Conservation (phyloP, 805 yeast genomes). For the Candida maesae region DNA sequence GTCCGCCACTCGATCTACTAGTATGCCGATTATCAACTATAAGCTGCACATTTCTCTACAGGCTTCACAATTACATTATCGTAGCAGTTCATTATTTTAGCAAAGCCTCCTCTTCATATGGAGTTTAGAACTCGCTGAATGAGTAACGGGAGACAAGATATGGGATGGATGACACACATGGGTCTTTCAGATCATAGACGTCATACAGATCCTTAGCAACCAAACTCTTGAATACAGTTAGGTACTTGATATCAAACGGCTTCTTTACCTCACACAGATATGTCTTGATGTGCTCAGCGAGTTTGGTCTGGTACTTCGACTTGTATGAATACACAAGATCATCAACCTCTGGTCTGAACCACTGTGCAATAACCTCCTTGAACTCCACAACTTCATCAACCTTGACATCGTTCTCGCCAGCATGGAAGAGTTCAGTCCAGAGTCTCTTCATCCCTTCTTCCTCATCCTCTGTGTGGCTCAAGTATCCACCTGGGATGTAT, state of each 20-base stretch:
- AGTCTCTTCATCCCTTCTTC: constrained; percentile 9
- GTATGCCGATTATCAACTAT: no score
- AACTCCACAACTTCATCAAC: constrained; percentile 8
- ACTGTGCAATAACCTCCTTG: constrained; percentile 7
- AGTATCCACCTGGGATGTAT: constrained; percentile 15
- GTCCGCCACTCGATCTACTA: no score
- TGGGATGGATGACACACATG: constrained; percentile 29
- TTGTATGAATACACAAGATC: constrained; percentile 17
- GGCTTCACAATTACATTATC: no score
- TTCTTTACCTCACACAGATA: constrained; percentile 9
- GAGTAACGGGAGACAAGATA: constrained; percentile 29
- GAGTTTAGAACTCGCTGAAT: neutral
- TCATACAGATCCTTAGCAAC: constrained; percentile 9
- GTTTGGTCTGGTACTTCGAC: constrained; percentile 6
- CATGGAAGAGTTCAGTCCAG: constrained; percentile 13
- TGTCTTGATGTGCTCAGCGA: constrained; percentile 15
- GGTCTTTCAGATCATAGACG: constrained; percentile 17
- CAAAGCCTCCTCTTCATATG: no score
- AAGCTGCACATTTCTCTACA: no score
- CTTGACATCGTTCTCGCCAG: neutral
- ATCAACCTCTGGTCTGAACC: constrained; percentile 20
- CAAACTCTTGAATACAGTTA: constrained; percentile 6
- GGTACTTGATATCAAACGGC: constrained; percentile 4
- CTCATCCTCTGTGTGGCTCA: constrained; percentile 16
- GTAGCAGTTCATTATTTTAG: no score